A percentile compares a stretch with the other conserved stretches of the same genome.
Evolutionary conservation across 192 early-diverging fungal genomes (phyloP).

Genomic region (Coemansia guatemalensis): DNA sequence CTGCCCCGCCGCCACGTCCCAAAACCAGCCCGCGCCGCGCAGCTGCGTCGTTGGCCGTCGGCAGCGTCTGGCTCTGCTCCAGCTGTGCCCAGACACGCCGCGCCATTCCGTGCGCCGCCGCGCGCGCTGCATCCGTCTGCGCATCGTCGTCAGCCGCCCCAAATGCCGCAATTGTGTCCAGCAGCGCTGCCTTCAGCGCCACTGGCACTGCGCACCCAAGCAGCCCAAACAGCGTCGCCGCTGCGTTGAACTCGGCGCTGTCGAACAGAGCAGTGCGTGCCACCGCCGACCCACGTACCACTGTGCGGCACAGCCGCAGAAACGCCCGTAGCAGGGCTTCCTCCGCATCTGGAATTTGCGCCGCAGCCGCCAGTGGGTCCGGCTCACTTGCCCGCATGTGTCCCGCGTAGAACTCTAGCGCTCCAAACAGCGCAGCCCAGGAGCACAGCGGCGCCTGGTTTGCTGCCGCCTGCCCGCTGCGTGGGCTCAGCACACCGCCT

Average conservation of each 20-base stretch:
- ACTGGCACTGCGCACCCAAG: conserved; percentile 76
- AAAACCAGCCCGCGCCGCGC: conserved; percentile 26
- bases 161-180: conserved; percentile 82
- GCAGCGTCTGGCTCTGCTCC: conserved; percentile 69
- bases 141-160: conserved; percentile 50
- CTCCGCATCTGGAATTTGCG: conserved; percentile 73
- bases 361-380: conserved; percentile 21
- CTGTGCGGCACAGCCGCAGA: conserved; percentile 71
- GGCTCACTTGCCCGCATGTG: conserved; percentile 49
- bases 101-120: conserved; percentile 57
- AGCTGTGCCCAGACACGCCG: conserved; percentile 76
- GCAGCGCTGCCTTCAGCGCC: conserved; percentile 77
- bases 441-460: conserved; percentile 61
- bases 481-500: conserved; percentile 32
- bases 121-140: conserved; percentile 25
- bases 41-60: conserved; percentile 38
- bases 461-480: conserved; percentile 33
- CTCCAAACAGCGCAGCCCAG: conserved; percentile 77
- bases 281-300: conserved; percentile 72
- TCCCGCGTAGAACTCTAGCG: conserved; percentile 66
- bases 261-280: conserved; percentile 71
- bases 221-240: conserved; percentile 74
- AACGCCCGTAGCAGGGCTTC: conserved; percentile 70
- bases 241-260: conserved; percentile 63
- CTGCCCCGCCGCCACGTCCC: conserved; percentile 22